Conservation (phyloP, 2,329 filamentous ascomycete species). For the Knufia fluminis region DNA sequence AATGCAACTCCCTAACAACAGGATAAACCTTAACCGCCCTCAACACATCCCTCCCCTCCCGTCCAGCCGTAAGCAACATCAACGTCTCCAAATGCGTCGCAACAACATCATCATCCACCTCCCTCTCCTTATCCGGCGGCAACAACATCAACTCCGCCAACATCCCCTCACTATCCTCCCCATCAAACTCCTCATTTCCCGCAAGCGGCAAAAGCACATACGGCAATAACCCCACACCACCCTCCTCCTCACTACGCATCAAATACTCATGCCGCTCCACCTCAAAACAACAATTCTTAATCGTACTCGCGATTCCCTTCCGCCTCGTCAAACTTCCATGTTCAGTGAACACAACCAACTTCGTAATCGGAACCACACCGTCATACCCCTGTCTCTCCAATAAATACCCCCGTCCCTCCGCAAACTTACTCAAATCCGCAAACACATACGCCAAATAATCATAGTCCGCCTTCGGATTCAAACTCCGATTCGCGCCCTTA, state of each 20-base stretch:
- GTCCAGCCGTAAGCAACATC: slow-evolving; percentile 69
- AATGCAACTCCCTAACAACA: slow-evolving; percentile 76
- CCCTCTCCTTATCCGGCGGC: slow-evolving; percentile 79
- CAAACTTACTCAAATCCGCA: slow-evolving; percentile 79
- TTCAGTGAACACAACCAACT: slow-evolving; percentile 90
- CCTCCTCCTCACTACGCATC: slow-evolving; percentile 1
- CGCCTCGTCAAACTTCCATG: slow-evolving; percentile 69
- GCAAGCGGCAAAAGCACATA: slow-evolving; percentile 84
- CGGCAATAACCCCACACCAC: slow-evolving; percentile 58
- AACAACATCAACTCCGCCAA: slow-evolving; percentile 82
- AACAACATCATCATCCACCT: slow-evolving; percentile 65
- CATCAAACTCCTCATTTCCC: slow-evolving; percentile 76
- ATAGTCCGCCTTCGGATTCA: slow-evolving; percentile 76
- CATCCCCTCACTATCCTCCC: slow-evolving; percentile 80
- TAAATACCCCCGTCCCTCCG: slow-evolving; percentile 66
- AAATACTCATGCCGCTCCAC: slow-evolving; percentile 55
- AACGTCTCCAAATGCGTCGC: slow-evolving; percentile 85
- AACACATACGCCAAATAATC: slow-evolving; percentile 94
- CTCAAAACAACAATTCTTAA: slow-evolving; percentile 90
- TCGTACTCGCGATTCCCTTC: slow-evolving; percentile 88
- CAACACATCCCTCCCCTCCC: slow-evolving; percentile 64
- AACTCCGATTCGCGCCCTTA: slow-evolving; percentile 70
- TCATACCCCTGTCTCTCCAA: slow-evolving; percentile 67
- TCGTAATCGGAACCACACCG: slow-evolving; percentile 75
- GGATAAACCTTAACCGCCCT: slow-evolving; percentile 76